Conservation (phyloP, 192 early-diverging fungal species). For the Linnemannia zychae region DNA sequence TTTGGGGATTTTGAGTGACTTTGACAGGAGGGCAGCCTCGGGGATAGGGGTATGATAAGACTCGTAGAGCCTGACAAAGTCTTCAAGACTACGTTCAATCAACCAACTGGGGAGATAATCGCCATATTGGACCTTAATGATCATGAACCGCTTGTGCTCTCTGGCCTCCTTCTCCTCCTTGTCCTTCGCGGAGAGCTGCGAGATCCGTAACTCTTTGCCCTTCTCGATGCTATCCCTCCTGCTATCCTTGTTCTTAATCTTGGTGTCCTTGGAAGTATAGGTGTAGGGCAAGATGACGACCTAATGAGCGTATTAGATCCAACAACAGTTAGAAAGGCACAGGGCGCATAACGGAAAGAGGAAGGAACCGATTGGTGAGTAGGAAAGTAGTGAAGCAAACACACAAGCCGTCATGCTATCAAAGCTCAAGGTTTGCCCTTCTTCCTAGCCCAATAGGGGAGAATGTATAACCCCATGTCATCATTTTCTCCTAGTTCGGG, state of each 20-base stretch:
- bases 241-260: slow-evolving; percentile 38
- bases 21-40: slow-evolving; percentile 24
- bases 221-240: not conserved
- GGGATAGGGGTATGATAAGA: slow-evolving; percentile 49
- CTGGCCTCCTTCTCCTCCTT: slow-evolving; percentile 52
- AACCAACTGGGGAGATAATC: slow-evolving; percentile 52
- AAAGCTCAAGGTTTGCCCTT: not conserved
- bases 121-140: slow-evolving; percentile 54
- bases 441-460: not conserved
- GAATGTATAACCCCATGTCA: not conserved
- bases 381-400: not conserved
- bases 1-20: slow-evolving; percentile 40
- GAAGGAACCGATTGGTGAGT: not conserved
- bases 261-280: slow-evolving; percentile 46
- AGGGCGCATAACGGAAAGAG: not conserved
- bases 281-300: slow-evolving; percentile 54
- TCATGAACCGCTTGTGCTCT: slow-evolving; percentile 48
- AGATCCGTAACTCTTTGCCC: slow-evolving; percentile 7
- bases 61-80: slow-evolving; percentile 49
- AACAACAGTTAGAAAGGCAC: not conserved
- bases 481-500: not conserved
- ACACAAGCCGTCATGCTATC: not conserved
- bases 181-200: slow-evolving; percentile 17
- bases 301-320: slow-evolving; percentile 11
- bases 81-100: slow-evolving; percentile 50